Evolutionary conservation across 441 rosid genomes (phyloP).

Genomic region (Populus hybrid): DNA sequence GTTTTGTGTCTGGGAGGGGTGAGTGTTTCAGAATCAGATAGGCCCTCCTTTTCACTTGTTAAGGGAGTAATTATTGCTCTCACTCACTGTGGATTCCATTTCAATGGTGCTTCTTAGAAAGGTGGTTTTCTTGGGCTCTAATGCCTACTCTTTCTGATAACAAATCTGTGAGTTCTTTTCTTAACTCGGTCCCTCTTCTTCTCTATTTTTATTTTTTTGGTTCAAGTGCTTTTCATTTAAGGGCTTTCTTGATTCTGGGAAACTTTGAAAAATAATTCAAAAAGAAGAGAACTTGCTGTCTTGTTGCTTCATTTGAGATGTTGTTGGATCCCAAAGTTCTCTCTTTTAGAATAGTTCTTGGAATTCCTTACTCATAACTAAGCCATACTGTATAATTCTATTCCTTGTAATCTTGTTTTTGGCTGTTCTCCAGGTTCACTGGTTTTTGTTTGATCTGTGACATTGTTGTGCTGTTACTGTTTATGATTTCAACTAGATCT

Average conservation of each 20-base stretch:
- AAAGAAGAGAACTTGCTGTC: slow-evolving; percentile 7
- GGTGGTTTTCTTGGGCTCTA: slow-evolving; percentile 6
- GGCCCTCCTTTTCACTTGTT: neutral
- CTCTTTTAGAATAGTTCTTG: neutral
- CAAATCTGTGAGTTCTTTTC: slow-evolving; percentile 34
- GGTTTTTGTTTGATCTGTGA: slow-evolving; percentile 16
- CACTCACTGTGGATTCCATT: neutral
- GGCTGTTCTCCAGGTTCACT: neutral
- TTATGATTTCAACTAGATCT: slow-evolving; percentile 31
- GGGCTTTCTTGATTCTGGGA: neutral
- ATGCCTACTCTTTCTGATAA: slow-evolving; percentile 14
- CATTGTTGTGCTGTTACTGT: neutral
- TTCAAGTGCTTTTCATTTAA: neutral
- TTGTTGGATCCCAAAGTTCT: neutral
- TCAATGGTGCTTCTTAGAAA: neutral
- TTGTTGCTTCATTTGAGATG: neutral
- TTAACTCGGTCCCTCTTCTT: neutral
- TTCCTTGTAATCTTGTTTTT: neutral
- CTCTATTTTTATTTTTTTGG: neutral
- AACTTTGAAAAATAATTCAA: slow-evolving; percentile 1
- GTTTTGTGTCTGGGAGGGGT: slow-evolving; percentile 16
- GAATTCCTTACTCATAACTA: neutral
- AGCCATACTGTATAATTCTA: neutral
- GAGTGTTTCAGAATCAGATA: slow-evolving; percentile 7
- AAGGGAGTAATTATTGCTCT: neutral